These are phyloP conservation scores for Eucalyptus brandiana DNA, from an alignment of 345 rosid species.

Conservation along the genomic window DNA sequence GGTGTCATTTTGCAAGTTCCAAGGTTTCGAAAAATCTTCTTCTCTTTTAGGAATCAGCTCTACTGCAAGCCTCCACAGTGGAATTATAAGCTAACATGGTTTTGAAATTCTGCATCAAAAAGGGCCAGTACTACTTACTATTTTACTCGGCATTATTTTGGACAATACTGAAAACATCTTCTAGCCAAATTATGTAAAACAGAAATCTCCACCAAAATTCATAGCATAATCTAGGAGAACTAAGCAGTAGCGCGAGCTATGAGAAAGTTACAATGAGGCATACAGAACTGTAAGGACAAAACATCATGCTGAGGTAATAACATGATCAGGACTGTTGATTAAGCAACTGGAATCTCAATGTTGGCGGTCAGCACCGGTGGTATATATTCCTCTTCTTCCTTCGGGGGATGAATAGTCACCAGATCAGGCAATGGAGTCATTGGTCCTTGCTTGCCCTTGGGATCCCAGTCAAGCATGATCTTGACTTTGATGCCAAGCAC, in stretches of 20 bases:
- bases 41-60: background rate
- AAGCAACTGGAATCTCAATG: background rate
- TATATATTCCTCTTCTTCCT: conserved; percentile 19
- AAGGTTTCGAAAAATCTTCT: background rate
- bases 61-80: background rate
- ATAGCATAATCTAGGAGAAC: background rate
- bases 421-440: conserved; percentile 22
- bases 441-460: conserved; percentile 35
- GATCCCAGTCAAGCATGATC: conserved; percentile 42
- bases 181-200: background rate
- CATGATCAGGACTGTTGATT: background rate
- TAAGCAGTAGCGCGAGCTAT: background rate
- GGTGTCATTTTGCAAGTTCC: background rate
- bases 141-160: background rate
- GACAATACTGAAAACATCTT: background rate
- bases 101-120: background rate
- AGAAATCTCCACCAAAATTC: background rate
- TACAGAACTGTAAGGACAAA: background rate
- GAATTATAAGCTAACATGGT: background rate
- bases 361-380: background rate
- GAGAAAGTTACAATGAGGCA: background rate
- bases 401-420: conserved; percentile 27
- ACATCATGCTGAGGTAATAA: background rate
- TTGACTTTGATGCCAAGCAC: conserved; percentile 39
- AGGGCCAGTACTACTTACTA: background rate